Evolutionary conservation across 1,284 basidiomycete genomes (phyloP).

Genomic region (Melampsora abietis-canadensis): DNA sequence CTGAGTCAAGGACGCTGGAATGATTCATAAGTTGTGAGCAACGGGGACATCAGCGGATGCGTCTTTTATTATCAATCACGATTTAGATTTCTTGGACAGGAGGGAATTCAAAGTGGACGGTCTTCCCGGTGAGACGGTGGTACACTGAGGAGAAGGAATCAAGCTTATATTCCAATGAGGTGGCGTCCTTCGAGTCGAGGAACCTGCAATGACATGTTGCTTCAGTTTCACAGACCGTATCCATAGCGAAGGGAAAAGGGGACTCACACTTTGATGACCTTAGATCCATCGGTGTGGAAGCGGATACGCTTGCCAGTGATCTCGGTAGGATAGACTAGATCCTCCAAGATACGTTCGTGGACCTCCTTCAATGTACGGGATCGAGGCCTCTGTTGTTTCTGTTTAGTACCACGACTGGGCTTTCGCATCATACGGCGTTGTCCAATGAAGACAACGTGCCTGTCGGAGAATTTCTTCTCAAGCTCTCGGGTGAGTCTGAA

Average conservation of each 20-base stretch:
- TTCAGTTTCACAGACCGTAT: not conserved
- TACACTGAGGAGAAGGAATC: constrained; percentile 94
- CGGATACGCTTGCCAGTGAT: constrained; percentile 98
- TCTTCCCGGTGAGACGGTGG: constrained; percentile 89
- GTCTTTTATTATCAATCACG: too few relatives aligned
- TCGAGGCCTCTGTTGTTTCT: constrained; percentile 93
- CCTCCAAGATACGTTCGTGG: constrained; percentile 97
- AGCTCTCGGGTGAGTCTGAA: constrained; percentile 91
- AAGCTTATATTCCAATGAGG: constrained; percentile 98
- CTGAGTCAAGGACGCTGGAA: too few relatives aligned
- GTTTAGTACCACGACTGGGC: constrained; percentile 86
- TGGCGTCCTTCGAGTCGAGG: constrained; percentile 97
- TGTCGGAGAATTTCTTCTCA: constrained; percentile 99
- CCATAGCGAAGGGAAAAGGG: not conserved
- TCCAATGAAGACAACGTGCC: constrained; percentile 96
- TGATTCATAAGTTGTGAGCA: too few relatives aligned
- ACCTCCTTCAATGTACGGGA: constrained; percentile 95
- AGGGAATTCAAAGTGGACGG: constrained; percentile 61
- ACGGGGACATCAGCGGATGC: too few relatives aligned
- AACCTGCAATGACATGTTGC: constrained; percentile 61
- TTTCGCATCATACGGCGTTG: constrained; percentile 98
- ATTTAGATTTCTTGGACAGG: constrained; percentile 40
- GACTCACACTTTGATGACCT: constrained; percentile 50
- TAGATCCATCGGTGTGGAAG: constrained; percentile 53
- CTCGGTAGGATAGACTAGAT: constrained; percentile 97